Conservation (phyloP, 768 basidiomycete genomes). For the Pleurotus salmoneostramineus region DNA sequence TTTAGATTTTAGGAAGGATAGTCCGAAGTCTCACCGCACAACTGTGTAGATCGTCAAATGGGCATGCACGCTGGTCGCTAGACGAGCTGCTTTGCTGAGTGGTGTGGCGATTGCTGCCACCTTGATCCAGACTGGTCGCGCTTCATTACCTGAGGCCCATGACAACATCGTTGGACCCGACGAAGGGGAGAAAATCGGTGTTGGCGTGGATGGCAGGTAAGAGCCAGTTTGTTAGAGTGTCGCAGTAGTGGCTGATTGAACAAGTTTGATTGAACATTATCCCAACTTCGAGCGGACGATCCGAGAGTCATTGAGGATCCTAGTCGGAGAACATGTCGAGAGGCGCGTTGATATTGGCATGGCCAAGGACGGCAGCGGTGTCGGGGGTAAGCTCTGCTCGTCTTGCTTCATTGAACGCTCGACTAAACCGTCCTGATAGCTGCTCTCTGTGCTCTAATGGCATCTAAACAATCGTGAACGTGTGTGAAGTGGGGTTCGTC, state of each 20-base stretch:
- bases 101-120: constrained; percentile 86
- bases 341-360: constrained; percentile 79
- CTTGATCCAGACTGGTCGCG: constrained; percentile 74
- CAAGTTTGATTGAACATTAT: constrained; percentile 87
- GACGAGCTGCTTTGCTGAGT: constrained; percentile 79
- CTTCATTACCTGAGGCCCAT: constrained; percentile 41
- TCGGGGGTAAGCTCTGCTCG: constrained; percentile 69
- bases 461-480: background rate
- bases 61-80: constrained; percentile 73
- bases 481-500: background rate
- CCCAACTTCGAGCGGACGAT: constrained; percentile 78
- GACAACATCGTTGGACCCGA: constrained; percentile 18
- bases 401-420: background rate
- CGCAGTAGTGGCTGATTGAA: background rate
- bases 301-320: constrained; percentile 63
- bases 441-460: constrained; percentile 72
- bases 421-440: constrained; percentile 38
- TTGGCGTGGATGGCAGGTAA: constrained; percentile 94
- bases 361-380: constrained; percentile 97
- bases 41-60: constrained; percentile 71
- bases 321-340: constrained; percentile 83
- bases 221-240: constrained; percentile 12
- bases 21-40: constrained; percentile 1
- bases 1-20: background rate
- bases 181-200: constrained; percentile 51